These are phyloP conservation scores for Gloeopeniophorella convolvens DNA, from an alignment of 768 basidiomycete genomes.

Conservation along the genomic window DNA sequence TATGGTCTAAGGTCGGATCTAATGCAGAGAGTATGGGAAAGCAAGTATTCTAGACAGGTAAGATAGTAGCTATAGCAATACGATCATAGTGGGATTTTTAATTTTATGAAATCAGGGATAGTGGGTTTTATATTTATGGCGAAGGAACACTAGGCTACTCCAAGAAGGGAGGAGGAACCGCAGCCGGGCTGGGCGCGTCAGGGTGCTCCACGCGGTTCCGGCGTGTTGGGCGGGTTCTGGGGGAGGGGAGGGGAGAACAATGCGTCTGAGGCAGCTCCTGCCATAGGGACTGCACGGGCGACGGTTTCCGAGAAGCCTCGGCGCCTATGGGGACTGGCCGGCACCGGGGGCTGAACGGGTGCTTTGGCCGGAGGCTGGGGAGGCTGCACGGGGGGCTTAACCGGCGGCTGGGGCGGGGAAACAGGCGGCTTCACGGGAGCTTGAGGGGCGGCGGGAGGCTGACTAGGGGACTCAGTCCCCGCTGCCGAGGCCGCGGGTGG, in stretches of 20 bases:
- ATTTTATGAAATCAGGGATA: no score
- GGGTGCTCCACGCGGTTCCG: no score
- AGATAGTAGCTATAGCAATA: no score
- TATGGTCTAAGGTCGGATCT: no score
- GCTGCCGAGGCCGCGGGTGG: not conserved
- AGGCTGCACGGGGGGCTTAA: not conserved
- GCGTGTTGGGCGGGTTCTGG: constrained; percentile 22
- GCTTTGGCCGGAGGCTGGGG: constrained; percentile 1
- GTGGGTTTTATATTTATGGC: no score
- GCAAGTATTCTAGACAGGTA: no score
- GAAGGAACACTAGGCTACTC: no score
- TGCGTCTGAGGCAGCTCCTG: no score
- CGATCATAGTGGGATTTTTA: no score
- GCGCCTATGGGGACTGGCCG: not conserved
- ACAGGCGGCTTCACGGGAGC: not conserved
- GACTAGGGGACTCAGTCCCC: not conserved
- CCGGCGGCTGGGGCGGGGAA: not conserved
- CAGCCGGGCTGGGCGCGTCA: not conserved
- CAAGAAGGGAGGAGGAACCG: not conserved
- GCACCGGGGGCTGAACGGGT: not conserved
- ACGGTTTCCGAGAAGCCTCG: no score
- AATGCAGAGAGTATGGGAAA: no score
- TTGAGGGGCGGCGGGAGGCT: not conserved
- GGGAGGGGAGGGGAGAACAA: constrained; percentile 18
- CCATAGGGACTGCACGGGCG: no score